Conservation (phyloP, 2,329 filamentous ascomycete genomes). For the Teratosphaeria pseudoeucalypti region DNA sequence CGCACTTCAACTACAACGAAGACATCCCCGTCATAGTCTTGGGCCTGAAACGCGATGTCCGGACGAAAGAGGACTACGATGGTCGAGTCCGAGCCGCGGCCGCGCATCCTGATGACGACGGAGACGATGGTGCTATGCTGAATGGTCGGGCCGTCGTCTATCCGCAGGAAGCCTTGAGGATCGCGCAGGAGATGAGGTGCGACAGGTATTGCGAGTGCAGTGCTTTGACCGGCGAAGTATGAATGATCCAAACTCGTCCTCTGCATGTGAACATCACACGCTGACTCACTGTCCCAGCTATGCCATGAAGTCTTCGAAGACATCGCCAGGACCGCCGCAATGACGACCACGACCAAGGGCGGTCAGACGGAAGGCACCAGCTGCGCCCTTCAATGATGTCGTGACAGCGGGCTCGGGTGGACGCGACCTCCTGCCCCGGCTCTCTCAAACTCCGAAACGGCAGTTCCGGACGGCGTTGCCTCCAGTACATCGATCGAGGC, state of each 20-base stretch:
- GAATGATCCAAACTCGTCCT: background rate
- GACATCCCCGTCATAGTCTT: conserved; percentile 48
- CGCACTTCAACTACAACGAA: conserved; percentile 44
- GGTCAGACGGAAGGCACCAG: conserved; percentile 23
- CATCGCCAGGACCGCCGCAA: conserved; percentile 47
- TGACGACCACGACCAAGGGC: conserved; percentile 45
- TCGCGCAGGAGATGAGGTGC: conserved; percentile 50
- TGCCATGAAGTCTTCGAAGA: conserved; percentile 51
- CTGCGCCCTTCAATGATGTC: conserved; percentile 14
- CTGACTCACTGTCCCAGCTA: conserved; percentile 30
- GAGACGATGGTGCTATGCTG: conserved; percentile 20
- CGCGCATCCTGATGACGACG: conserved; percentile 3
- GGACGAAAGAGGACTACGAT: conserved; percentile 34
- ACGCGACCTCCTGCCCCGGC: background rate
- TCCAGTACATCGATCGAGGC: too few relatives aligned
- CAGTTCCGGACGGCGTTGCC: too few relatives aligned
- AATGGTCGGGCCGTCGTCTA: conserved; percentile 35
- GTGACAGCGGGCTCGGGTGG: background rate
- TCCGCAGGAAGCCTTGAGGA: conserved; percentile 38
- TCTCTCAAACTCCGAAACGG: too few relatives aligned
- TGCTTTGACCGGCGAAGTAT: conserved; percentile 42
- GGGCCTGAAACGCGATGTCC: conserved; percentile 48
- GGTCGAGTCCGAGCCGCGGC: conserved; percentile 13
- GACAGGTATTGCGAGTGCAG: conserved; percentile 55
- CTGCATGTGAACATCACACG: background rate